phyloP scores from a whole-genome alignment of 2,329 filamentous ascomycete species.

The Hypoxylon rubiginosum region DNA sequence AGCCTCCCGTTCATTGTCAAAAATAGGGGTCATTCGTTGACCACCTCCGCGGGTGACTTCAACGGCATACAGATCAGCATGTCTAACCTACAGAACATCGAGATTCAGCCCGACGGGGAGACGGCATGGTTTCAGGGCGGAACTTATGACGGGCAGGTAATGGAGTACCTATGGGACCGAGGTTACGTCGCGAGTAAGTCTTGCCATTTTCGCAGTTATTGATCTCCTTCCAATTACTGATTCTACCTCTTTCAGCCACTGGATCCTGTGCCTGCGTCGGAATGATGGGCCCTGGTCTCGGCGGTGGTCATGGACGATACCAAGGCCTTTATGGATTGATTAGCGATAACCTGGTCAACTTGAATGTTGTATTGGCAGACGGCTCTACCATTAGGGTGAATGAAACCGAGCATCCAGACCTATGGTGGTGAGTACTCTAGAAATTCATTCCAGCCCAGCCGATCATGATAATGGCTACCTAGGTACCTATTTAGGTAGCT shows the following conservation, averaged over 20 bases:
- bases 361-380: conserved; percentile 42
- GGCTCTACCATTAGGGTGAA: conserved; percentile 29
- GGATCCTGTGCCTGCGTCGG: conserved; percentile 45
- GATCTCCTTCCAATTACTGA: too few relatives aligned
- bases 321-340: conserved; percentile 47
- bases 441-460: too few relatives aligned
- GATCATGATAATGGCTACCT: too few relatives aligned
- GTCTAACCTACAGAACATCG: background rate
- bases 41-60: background rate
- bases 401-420: conserved; percentile 11
- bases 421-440: too few relatives aligned
- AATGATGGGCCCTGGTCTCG: conserved; percentile 42
- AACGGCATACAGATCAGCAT: conserved; percentile 1
- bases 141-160: background rate
- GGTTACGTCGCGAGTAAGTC: too few relatives aligned
- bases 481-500: too few relatives aligned
- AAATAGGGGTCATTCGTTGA: background rate
- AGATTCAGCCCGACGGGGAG: background rate
- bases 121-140: background rate
- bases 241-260: too few relatives aligned
- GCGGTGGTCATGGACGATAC: conserved; percentile 46
- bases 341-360: conserved; percentile 34
- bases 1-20: background rate
- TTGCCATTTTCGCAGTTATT: too few relatives aligned
- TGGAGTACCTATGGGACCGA: background rate